A percentile compares a stretch with the other conserved stretches of the same genome.
Evolutionary conservation across 1,139 yeast species (phyloP).

Genomic region (Meyerozyma elateridarum): DNA sequence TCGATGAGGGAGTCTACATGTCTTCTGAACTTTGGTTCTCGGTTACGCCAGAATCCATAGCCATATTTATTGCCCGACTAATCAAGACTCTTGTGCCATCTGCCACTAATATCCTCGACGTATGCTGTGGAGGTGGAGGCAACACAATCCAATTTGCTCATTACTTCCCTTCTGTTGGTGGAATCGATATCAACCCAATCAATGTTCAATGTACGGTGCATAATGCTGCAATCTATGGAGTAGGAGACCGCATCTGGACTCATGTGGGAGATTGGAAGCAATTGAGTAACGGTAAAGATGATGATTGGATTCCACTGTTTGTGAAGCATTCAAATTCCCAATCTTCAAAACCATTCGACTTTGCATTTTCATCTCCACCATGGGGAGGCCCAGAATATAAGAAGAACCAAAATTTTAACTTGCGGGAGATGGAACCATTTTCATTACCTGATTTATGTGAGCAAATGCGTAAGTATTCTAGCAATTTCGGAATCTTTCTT

Average conservation of each 20-base stretch:
- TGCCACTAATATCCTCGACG: constrained; percentile 51
- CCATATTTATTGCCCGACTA: constrained; percentile 58
- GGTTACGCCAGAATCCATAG: constrained; percentile 82
- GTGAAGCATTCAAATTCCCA: constrained; percentile 12
- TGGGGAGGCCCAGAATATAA: constrained; percentile 91
- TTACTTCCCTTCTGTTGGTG: constrained; percentile 53
- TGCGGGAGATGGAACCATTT: constrained; percentile 43
- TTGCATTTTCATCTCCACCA: constrained; percentile 85
- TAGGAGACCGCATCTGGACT: constrained; percentile 44
- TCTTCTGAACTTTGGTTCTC: constrained; percentile 83
- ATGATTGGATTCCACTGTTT: constrained; percentile 27
- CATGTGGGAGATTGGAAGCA: constrained; percentile 54
- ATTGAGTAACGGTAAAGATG: constrained; percentile 22
- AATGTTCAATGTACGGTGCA: constrained; percentile 64
- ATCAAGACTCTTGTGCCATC: constrained; percentile 39
- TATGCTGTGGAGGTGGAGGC: constrained; percentile 96
- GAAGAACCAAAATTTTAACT: constrained; percentile 40
- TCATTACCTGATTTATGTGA: constrained; percentile 40
- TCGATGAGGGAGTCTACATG: constrained; percentile 68
- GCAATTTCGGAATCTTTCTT: constrained; percentile 64
- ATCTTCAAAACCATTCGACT: constrained; percentile 42
- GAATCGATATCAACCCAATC: constrained; percentile 59
- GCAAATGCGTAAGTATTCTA: constrained; percentile 38
- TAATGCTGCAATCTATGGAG: constrained; percentile 71
- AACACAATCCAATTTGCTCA: constrained; percentile 80